Base-by-base conservation (phyloP, 768 basidiomycete species). In the Psilocybe azurescens region DNA sequence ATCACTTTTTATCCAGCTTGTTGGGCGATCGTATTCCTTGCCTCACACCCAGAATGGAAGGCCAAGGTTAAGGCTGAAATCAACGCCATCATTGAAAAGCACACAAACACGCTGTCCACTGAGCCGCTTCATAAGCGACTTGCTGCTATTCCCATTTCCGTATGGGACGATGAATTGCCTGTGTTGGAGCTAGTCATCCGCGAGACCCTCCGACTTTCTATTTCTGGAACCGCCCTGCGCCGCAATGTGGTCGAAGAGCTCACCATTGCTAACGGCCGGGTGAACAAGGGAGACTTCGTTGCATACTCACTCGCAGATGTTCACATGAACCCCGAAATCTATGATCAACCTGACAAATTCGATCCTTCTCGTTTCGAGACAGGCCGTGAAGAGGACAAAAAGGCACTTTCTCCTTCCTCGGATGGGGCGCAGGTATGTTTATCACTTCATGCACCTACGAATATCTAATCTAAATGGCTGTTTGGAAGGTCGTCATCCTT, bases 131-230 rank as follows among this genome's bases (percentile, higher is more conserved):
- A 79, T 53, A 70, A 74, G 54, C 76, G 73, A 0, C 74, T 82
- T 8, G 60, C 77, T 0, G 44, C 69, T 1, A 68, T 82, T 48
- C 77, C 80, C 0, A 62, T 78, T 38, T 53, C 56, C 3, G 78
- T 70, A 16, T 82, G 80, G 81, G 81, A 82, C 59, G 77, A 79
- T 8, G 72, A 77, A 51, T 70, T 79, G 69, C 80, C 79, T 0
- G 62, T 67, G 3, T 36, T 80, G 58, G 79, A 81, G 3, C 58
- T 72, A 11, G 72, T 79, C 14, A 75, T 80, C 28, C 75, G 77
- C 4, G 80, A 82, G 61, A 81, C 80, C 0, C 65, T 81, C 5
- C 77, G 80, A 2, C 51, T 81, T 14, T 66, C 70, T 5, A 16
- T 73, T 18, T 65, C 68, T 16, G 67, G 64, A 1, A 73, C 77